Percentiles rank a stretch among this genome's conserved stretches.
These are phyloP conservation scores for Fraxinus nigra DNA, from an alignment of 305 asterid genomes.

Conservation along the genomic window DNA sequence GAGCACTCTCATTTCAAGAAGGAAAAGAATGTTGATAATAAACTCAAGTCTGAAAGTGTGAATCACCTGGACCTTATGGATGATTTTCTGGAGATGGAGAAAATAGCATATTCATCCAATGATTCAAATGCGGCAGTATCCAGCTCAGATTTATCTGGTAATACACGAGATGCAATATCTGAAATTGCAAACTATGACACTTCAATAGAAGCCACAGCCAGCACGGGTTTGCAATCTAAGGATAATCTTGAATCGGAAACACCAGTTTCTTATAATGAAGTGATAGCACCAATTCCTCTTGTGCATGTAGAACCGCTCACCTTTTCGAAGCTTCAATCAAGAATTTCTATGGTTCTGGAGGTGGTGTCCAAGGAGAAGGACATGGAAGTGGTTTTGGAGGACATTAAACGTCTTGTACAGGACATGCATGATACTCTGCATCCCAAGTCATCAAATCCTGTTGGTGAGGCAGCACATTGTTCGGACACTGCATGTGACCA, in stretches of 20 bases:
- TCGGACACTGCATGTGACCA: constrained; percentile 29
- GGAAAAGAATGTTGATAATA: constrained; percentile 59
- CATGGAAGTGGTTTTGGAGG: constrained; percentile 48
- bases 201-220: constrained; percentile 27
- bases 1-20: constrained; percentile 63
- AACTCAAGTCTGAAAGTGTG: constrained; percentile 54
- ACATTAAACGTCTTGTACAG: constrained; percentile 53
- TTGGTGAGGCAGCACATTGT: constrained; percentile 28
- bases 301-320: constrained; percentile 36
- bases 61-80: constrained; percentile 83
- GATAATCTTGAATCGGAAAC: constrained; percentile 24
- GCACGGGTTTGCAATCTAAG: constrained; percentile 27
- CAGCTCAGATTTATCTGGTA: constrained; percentile 32
- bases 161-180: constrained; percentile 25
- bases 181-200: constrained; percentile 35
- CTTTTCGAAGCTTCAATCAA: constrained; percentile 53
- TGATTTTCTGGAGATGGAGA: constrained; percentile 97
- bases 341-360: constrained; percentile 58
- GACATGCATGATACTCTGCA: constrained; percentile 46
- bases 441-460: constrained; percentile 34
- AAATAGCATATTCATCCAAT: constrained; percentile 54
- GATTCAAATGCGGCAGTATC: constrained; percentile 48
- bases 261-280: not conserved
- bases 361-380: constrained; percentile 55
- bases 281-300: constrained; percentile 9